Conservation (phyloP, 768 basidiomycete genomes). For the Pluteus cervinus region DNA sequence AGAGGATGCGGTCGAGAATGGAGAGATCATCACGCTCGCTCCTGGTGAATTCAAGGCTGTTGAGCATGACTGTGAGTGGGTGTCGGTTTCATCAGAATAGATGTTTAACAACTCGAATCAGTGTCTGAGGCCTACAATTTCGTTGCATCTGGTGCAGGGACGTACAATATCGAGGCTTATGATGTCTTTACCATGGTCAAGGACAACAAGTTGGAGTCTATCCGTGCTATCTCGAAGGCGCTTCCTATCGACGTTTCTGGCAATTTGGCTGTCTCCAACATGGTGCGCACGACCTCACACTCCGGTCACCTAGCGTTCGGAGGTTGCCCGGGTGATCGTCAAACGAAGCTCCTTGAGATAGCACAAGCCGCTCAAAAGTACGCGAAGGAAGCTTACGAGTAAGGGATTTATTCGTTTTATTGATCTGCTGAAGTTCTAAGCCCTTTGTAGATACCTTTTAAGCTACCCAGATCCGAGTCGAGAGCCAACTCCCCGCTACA, state of each 20-base stretch:
- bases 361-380: too few relatives aligned
- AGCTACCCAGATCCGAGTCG: slow-evolving; percentile 16
- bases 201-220: slow-evolving; percentile 16
- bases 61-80: slow-evolving; percentile 31
- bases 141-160: slow-evolving; percentile 24
- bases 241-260: slow-evolving; percentile 31
- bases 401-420: slow-evolving; percentile 10
- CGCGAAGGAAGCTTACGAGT: slow-evolving; percentile 28
- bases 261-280: slow-evolving; percentile 21
- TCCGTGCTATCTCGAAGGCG: slow-evolving; percentile 29
- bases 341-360: too few relatives aligned
- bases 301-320: slow-evolving; percentile 27
- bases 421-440: background rate
- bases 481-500: slow-evolving; percentile 27
- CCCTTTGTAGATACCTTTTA: slow-evolving; percentile 20
- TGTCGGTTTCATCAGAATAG: background rate
- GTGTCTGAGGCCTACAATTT: slow-evolving; percentile 40
- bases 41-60: slow-evolving; percentile 30
- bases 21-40: slow-evolving; percentile 30
- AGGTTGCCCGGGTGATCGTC: slow-evolving; percentile 28
- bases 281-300: slow-evolving; percentile 21
- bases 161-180: slow-evolving; percentile 28
- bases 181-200: slow-evolving; percentile 31
- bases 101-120: slow-evolving; percentile 9
- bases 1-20: slow-evolving; percentile 20